Evolutionary conservation across 1,284 basidiomycete genomes (phyloP).

Genomic region (Pholiota adiposa): DNA sequence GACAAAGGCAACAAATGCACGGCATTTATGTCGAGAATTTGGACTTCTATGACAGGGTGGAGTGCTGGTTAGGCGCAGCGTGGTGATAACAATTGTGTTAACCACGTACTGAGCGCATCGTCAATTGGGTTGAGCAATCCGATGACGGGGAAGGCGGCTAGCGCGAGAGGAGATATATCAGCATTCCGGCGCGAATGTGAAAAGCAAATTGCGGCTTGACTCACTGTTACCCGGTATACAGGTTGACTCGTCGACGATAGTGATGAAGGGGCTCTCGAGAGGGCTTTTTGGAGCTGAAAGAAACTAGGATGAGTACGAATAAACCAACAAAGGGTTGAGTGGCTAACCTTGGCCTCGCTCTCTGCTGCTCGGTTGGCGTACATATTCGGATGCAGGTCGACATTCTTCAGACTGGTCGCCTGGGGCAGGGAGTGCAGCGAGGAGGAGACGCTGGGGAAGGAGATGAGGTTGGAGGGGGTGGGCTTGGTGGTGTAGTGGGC

Average conservation of each 20-base stretch:
- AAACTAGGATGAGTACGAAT: background rate
- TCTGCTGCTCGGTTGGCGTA: slow-evolving; percentile 66
- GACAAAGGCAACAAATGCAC: slow-evolving; percentile 13
- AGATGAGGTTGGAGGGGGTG: slow-evolving; percentile 54
- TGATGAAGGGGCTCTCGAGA: slow-evolving; percentile 45
- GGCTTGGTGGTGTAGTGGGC: slow-evolving; percentile 25
- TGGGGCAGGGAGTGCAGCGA: slow-evolving; percentile 69
- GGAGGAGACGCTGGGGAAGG: slow-evolving; percentile 71
- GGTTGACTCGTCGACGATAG: background rate
- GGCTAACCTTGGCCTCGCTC: slow-evolving; percentile 72
- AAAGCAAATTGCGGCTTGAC: slow-evolving; percentile 24
- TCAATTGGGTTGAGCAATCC: slow-evolving; percentile 44
- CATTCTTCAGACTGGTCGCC: slow-evolving; percentile 66
- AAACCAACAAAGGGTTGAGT: background rate
- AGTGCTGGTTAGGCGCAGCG: background rate
- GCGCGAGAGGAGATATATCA: background rate
- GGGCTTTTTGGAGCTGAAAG: slow-evolving; percentile 50
- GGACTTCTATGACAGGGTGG: slow-evolving; percentile 32
- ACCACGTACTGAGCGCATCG: slow-evolving; percentile 51
- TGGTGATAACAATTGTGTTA: background rate
- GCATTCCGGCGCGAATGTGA: background rate
- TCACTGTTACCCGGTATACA: slow-evolving; percentile 42
- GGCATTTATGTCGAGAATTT: slow-evolving; percentile 40
- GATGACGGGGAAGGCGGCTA: slow-evolving; percentile 41
- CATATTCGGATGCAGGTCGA: slow-evolving; percentile 70